Conservation (phyloP, 1,284 basidiomycete genomes). For the Wallemia hederae region DNA sequence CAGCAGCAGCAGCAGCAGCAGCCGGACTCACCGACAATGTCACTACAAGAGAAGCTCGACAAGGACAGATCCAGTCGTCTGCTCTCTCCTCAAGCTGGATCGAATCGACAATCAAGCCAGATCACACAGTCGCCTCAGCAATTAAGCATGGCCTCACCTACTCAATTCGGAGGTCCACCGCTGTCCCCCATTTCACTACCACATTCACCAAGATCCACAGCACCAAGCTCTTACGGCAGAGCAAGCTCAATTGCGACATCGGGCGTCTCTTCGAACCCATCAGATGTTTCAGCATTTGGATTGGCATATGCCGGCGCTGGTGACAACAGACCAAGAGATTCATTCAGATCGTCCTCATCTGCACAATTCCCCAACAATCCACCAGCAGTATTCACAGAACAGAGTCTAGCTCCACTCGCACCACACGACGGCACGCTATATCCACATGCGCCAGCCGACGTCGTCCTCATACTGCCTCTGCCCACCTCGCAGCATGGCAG, state of each 20-base stretch:
- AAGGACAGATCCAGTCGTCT: neutral
- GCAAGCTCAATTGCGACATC: constrained; percentile 11
- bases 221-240: neutral
- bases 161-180: neutral
- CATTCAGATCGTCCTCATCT: neutral
- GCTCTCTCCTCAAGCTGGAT: neutral
- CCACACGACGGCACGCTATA: constrained; percentile 14
- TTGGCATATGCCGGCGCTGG: neutral
- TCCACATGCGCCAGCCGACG: constrained; percentile 59
- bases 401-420: neutral
- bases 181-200: neutral
- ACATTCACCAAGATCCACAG: neutral
- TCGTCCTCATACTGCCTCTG: constrained; percentile 68
- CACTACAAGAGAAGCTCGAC: neutral
- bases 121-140: too few relatives aligned
- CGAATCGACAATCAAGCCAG: too few relatives aligned
- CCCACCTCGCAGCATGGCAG: constrained; percentile 27
- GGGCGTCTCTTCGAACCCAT: constrained; percentile 10
- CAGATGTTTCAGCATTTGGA: constrained; percentile 1
- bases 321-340: neutral
- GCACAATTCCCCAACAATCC: neutral
- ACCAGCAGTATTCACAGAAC: neutral
- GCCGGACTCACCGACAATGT: constrained; percentile 8
- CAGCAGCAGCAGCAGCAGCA: constrained; percentile 11
- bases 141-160: too few relatives aligned